Evolutionary conservation across 2,329 filamentous ascomycete species (phyloP), one percentile per base, ranked within the genome.

Genomic region (Alternaria conjuncta): DNA sequence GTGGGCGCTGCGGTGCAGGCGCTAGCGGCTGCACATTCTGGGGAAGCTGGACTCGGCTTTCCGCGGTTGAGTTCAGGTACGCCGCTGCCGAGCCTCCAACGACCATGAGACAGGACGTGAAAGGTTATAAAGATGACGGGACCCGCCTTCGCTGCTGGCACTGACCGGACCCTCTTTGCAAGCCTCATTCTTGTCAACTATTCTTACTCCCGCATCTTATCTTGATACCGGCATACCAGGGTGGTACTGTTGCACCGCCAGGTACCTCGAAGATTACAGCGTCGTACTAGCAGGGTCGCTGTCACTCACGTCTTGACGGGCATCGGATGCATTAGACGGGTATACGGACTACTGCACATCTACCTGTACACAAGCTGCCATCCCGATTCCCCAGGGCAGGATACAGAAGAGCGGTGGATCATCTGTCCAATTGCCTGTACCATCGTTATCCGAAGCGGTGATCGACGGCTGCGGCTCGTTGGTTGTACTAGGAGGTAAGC

Each of bases 401-500:
- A 21, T 41, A 55, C 47, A 64, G 36, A 75, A 72, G 62, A 73
- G 74, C 74, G 71, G 72, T 77, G 71, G 71, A 67, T 67, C 67
- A 32, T 44, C 63, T 64, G 66, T 57, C 77, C 76, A 79, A 78
- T 79, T 77, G 76, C 60, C 67, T 47, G 32, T 60, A 47, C 60
- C 26, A 46, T 60, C 32, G 49, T 63, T 63, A 63, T 63, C 60
- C 60, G 49, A 55, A 51, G 56, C 41, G 20, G 56, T 50, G 30
- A 43, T 55, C 18, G 56, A 36, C 44, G 50, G 50, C 44, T 55
- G 55, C 47, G 54, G 59, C 59, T 60, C 56, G 55, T 47, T 51
- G 50, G 57, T 44, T 46, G 55, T 23, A 46, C 59, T 45, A 57
- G 5, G 21, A 41, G 32, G 59, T 53, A 45, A 57, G 41, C 55